A percentile compares a stretch with the other conserved stretches of the same genome.
These are phyloP conservation scores for Sporothrix schenckii DNA, from an alignment of 2,329 filamentous ascomycete genomes.

Conservation along the genomic window DNA sequence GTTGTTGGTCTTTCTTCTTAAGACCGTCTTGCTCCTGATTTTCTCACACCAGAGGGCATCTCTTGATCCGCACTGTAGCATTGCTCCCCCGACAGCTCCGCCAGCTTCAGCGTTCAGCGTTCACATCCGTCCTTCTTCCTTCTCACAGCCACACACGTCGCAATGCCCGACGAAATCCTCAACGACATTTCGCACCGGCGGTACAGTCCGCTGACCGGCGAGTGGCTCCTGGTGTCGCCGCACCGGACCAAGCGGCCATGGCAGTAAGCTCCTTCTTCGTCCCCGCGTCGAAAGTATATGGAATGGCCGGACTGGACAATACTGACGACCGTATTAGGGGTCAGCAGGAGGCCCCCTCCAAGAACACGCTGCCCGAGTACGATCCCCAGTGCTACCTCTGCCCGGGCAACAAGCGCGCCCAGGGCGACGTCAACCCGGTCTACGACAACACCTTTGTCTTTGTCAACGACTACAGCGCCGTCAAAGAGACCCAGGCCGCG, in stretches of 20 bases:
- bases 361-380: slow-evolving; percentile 73
- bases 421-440: slow-evolving; percentile 81
- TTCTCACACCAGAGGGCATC: neutral
- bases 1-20: neutral
- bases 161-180: slow-evolving; percentile 75
- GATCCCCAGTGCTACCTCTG: slow-evolving; percentile 93
- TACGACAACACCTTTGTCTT: slow-evolving; percentile 91
- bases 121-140: too few relatives aligned
- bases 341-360: slow-evolving; percentile 72
- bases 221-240: slow-evolving; percentile 92
- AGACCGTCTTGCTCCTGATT: neutral
- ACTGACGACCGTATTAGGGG: slow-evolving; percentile 56
- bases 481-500: slow-evolving; percentile 87
- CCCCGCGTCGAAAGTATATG: neutral
- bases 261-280: slow-evolving; percentile 67
- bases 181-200: slow-evolving; percentile 96
- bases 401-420: slow-evolving; percentile 84
- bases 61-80: neutral
- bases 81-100: neutral
- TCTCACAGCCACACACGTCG: slow-evolving; percentile 32
- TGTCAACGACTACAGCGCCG: slow-evolving; percentile 95
- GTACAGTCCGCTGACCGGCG: slow-evolving; percentile 87
- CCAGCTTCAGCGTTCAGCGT: too few relatives aligned
- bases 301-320: neutral
- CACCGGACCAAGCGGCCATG: slow-evolving; percentile 96